Evolutionary conservation across 1,139 yeast species (phyloP), one percentile per base, ranked within the genome.

Genomic region (Yamadazyma jaroonii): DNA sequence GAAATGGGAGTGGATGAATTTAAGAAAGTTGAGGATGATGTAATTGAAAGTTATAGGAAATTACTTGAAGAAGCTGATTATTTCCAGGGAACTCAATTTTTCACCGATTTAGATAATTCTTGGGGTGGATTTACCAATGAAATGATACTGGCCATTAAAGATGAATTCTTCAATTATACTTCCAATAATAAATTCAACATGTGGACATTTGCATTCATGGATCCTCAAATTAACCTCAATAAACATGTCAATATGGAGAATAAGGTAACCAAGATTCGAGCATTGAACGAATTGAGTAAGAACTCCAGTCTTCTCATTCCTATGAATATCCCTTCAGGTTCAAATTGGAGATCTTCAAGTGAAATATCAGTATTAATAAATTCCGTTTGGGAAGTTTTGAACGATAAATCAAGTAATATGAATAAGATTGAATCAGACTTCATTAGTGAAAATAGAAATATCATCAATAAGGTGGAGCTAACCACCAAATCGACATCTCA

Each of bases 91-190:
- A 45, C 90, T 9, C 84, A 83, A 46, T 40, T 86, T 0, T 54
- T 81, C 2, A 74, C 84, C 0, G 95, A 88, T 36, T 48, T 82
- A 5, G 92, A 85, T 53, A 71, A 79, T 27, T 84, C 84, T 0
- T 92, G 97, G 97, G 83, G 90, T 31, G 96, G 96, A 0, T 82
- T 85, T 48, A 61, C 86, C 1, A 57, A 66, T 26, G 71, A 71
- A 32, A 49, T 81, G 46, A 44, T 89, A 24, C 54, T 65, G 10
- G 73, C 70, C 14, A 42, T 89, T 22, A 67, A 78, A 37, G 96
- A 90, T 56, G 95, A 88, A 45, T 81, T 79, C 48, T 67, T 78
- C 40, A 80, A 89, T 7, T 84, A 84, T 51, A 68, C 72, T 3
- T 48, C 52, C 3, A 57, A 54, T 38, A 61, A 58, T 42, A 70